Percentiles rank a stretch among this genome's conserved stretches.
phyloP scores from a whole-genome alignment of 108 stramenopile genomes.

The Fragilaria crotonensis region DNA sequence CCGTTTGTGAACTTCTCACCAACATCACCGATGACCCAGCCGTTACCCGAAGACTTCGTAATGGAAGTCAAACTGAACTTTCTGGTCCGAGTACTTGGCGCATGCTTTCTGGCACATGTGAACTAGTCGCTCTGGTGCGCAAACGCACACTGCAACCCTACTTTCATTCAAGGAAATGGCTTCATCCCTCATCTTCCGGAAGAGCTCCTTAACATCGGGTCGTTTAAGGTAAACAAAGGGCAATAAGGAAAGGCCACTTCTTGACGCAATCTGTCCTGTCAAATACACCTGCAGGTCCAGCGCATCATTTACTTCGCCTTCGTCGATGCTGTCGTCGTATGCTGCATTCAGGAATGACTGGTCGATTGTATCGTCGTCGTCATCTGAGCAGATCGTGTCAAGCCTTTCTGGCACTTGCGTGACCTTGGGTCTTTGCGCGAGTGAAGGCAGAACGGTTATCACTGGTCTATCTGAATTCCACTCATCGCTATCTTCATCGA shows the following conservation, averaged over 20 bases:
- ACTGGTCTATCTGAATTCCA: not conserved
- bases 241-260: not conserved
- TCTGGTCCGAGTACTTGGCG: constrained; percentile 5
- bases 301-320: not conserved
- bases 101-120: constrained; percentile 11
- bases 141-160: constrained; percentile 34
- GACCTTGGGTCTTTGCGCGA: not conserved
- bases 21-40: too few relatives aligned
- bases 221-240: constrained; percentile 15
- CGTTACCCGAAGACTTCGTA: constrained; percentile 4
- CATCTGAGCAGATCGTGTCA: not conserved
- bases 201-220: constrained; percentile 24
- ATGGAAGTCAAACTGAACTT: constrained; percentile 24
- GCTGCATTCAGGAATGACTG: not conserved
- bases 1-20: too few relatives aligned
- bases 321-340: not conserved
- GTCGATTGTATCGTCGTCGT: constrained; percentile 1
- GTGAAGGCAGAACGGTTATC: not conserved
- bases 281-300: constrained; percentile 25
- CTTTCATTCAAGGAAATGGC: constrained; percentile 14
- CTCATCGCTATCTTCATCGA: constrained; percentile 4
- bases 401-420: not conserved
- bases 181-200: constrained; percentile 14
- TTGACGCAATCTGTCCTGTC: constrained; percentile 4
- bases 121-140: constrained; percentile 22